Base-by-base conservation (phyloP, 305 asterid genomes). In the Fraxinus xanthoxyloides region DNA sequence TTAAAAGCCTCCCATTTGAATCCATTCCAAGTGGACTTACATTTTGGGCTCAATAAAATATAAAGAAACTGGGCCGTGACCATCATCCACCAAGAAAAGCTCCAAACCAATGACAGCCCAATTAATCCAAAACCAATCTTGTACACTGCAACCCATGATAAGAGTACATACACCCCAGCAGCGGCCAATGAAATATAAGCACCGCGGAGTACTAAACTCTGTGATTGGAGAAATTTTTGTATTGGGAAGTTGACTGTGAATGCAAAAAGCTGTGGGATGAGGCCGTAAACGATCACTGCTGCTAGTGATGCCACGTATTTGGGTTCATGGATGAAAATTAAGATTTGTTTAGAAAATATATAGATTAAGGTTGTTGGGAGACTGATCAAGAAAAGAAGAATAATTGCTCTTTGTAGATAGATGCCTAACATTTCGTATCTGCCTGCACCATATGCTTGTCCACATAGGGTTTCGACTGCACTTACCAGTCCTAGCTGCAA, bases 401-500 rank as follows among this genome's bases (percentile, higher is more conserved):
- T 17, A 0, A 80, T 59, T 15, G 89, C 75, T 83, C 88, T 86
- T 70, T 86, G 89, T 23, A 86, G 78, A 51, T 84, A 84, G 0
- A 88, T 80, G 0, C 90, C 90, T 13, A 88, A 4, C 87, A 84
- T 84, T 6, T 84, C 84, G 26, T 75, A n/a, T 31, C 79, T 77
- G 0, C 75, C 46, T 5, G 90, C 91, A 0, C 91, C 90, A 72
- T 61, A 88, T 5, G 91, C 88, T 78, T 88, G 91, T 1, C 91
- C 91, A 73, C 91, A 88, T 21, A 88, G 81, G 0, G 91, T 88
- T 77, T 88, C 89, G 79, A 88, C 89, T 4, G 91, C 91, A 77
- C 91, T 88, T 0, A 86, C 91, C 91, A 88, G 86, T 17, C 91
- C 91, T 3, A 88, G 72, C 88, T 86, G 87, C 59, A 81, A 73